These are phyloP conservation scores for Arthrobotrys sphaeroides DNA, from an alignment of 2,329 filamentous ascomycete species.

Conservation along the genomic window DNA sequence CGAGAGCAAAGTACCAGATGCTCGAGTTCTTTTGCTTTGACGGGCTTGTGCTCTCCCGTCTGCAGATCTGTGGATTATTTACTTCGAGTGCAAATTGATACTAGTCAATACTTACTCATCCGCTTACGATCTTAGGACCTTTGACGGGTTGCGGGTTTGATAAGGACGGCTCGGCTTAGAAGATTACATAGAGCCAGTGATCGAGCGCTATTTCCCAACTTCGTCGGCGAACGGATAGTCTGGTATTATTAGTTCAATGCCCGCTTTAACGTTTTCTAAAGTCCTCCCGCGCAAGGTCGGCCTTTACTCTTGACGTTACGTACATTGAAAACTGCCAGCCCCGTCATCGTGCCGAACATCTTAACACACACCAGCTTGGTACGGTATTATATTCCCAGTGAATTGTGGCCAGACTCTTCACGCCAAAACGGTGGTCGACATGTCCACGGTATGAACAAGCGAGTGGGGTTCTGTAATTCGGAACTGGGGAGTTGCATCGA, in stretches of 20 bases:
- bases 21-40: too few species aligned
- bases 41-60: too few species aligned
- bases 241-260: slow-evolving; percentile 1
- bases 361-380: background rate
- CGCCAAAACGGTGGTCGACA: background rate
- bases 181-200: background rate
- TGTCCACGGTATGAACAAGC: slow-evolving; percentile 8
- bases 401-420: too few species aligned
- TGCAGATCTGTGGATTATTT: too few species aligned
- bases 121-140: too few species aligned
- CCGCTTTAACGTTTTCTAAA: background rate
- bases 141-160: background rate
- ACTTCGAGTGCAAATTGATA: too few species aligned
- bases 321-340: background rate
- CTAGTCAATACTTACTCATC: too few species aligned
- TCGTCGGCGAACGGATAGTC: slow-evolving; percentile 19
- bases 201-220: slow-evolving; percentile 6
- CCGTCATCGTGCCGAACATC: slow-evolving; percentile 1
- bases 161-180: background rate
- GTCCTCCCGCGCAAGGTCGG: slow-evolving; percentile 3
- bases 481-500: slow-evolving; percentile 31
- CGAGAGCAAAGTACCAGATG: too few species aligned
- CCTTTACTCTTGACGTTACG: background rate
- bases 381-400: background rate
- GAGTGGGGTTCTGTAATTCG: slow-evolving; percentile 24